Evolutionary conservation across 352 stramenopile species (phyloP), one percentile per base, ranked within the genome.

Genomic region (Globisporangium orthogonon): DNA sequence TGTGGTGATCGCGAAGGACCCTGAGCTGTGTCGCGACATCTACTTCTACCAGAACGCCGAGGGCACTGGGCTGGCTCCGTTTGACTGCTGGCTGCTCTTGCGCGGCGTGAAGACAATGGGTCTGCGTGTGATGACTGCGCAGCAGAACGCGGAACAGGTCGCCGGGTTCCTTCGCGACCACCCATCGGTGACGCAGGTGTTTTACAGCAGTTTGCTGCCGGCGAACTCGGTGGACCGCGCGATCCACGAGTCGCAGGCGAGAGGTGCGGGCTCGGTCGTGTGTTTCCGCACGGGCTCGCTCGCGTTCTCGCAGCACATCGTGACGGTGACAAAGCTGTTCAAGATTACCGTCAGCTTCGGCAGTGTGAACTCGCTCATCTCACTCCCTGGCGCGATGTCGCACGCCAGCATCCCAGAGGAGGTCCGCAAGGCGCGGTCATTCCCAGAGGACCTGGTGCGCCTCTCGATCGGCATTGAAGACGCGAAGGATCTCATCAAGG

Each of bases 391-490:
- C 46, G 86, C 95, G 29, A 98, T 98, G 95, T 98, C 96, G 7
- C 96, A 98, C 75, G 91, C 92, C 30, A 96, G 82, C 40, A 95
- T 98, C 40, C 87, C 94, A 0, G 75, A 91, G 57, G 93, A 98
- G 58, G 86, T 97, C 52, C 87, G 94, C 54, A 87, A 91, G 61
- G 74, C 80, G 33, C 74, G 95, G 7, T 83, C 91, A 13, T 96
- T 99, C 66, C 88, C 93, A 39, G 94, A 98, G 66, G 87, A 94
- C 58, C 70, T 98, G 31, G 88, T 99, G 62, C 86, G 95, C 50
- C 70, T 99, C 7, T 97, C 86, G 18, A 94, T 98, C 52, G 96
- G 96, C 43, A 91, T 98, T 48, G 96, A 99, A 71, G 89, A 96
- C 65, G 74, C 79, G 33, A 86, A 88, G 53, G 96, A 99, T 74